phyloP scores from a whole-genome alignment of 352 stramenopile genomes.

The Pelagophyceae sp. region DNA sequence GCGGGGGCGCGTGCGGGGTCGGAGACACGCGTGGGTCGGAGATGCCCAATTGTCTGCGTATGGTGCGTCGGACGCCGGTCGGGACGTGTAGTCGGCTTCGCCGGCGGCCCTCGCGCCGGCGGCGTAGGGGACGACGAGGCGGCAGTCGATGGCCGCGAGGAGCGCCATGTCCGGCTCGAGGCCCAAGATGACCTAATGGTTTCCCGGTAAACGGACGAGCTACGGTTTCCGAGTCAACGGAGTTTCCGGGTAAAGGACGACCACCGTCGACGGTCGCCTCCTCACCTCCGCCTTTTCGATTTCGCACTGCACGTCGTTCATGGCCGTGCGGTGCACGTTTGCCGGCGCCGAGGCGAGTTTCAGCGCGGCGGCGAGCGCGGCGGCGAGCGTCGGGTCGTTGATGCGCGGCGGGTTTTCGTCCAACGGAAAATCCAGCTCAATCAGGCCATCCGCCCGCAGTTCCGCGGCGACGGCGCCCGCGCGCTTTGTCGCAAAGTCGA shows the following conservation, averaged over 20 bases:
- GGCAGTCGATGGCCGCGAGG: not conserved
- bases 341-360: too few species aligned
- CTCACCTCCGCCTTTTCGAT: too few species aligned
- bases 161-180: not conserved
- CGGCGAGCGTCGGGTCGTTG: not conserved
- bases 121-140: not conserved
- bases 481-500: too few species aligned
- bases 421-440: not conserved
- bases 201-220: too few species aligned
- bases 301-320: too few species aligned
- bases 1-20: too few species aligned
- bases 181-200: too few species aligned
- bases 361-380: not conserved
- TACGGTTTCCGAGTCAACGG: not conserved
- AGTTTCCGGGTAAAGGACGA: not conserved
- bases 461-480: not conserved
- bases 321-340: too few species aligned
- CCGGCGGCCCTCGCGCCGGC: not conserved
- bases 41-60: not conserved
- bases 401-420: not conserved
- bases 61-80: not conserved
- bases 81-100: not conserved
- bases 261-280: not conserved
- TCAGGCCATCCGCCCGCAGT: not conserved
- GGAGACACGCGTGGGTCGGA: not conserved